phyloP scores from a whole-genome alignment of 345 rosid species.

The Murraya paniculata region DNA sequence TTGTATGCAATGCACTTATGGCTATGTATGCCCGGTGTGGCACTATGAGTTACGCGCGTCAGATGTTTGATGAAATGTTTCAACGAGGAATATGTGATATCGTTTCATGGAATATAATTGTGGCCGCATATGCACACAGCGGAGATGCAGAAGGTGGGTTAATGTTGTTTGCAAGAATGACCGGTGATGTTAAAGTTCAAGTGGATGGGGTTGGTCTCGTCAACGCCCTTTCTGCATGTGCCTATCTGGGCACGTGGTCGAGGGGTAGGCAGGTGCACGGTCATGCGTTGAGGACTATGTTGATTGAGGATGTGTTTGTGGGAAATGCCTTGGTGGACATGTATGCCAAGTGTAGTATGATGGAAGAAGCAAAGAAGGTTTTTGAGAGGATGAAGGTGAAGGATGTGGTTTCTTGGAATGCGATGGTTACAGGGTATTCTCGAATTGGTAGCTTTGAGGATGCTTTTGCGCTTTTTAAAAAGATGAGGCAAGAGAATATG shows the following conservation, averaged over 20 bases:
- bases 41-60: slow-evolving; percentile 41
- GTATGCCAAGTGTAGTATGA: slow-evolving; percentile 80
- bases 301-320: slow-evolving; percentile 58
- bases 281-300: slow-evolving; percentile 49
- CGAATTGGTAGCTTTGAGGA: slow-evolving; percentile 65
- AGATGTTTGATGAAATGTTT: slow-evolving; percentile 73
- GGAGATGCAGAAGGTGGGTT: slow-evolving; percentile 44
- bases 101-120: slow-evolving; percentile 77
- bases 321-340: slow-evolving; percentile 74
- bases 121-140: slow-evolving; percentile 48
- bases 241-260: slow-evolving; percentile 35
- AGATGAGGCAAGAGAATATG: slow-evolving; percentile 59
- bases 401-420: slow-evolving; percentile 89
- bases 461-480: slow-evolving; percentile 53
- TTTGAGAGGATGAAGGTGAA: slow-evolving; percentile 53
- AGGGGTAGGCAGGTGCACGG: slow-evolving; percentile 61
- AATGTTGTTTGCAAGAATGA: slow-evolving; percentile 51
- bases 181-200: slow-evolving; percentile 20
- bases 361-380: slow-evolving; percentile 56
- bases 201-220: slow-evolving; percentile 70
- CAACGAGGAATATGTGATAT: slow-evolving; percentile 42
- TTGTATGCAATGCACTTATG: slow-evolving; percentile 64
- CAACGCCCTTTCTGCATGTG: slow-evolving; percentile 67
- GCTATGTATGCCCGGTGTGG: slow-evolving; percentile 68
- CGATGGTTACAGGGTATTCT: slow-evolving; percentile 82